Evolutionary conservation across 768 basidiomycete species (phyloP).

Genomic region (Cyclocybe aegerita): DNA sequence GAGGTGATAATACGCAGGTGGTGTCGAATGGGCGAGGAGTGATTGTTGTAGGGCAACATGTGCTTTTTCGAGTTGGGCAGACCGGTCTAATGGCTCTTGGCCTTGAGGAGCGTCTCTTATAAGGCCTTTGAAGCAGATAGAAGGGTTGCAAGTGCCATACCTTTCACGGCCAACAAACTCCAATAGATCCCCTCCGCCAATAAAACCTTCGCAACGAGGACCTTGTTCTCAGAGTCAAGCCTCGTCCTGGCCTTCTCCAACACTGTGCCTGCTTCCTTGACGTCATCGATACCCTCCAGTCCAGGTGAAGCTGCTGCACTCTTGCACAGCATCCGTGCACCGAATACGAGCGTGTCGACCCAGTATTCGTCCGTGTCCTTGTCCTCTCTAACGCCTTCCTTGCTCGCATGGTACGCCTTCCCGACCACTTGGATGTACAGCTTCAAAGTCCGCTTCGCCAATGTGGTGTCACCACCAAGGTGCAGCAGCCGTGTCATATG

Average conservation of each 20-base stretch:
- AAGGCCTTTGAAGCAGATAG: background rate
- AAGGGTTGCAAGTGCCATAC: slow-evolving; percentile 33
- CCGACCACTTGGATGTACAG: slow-evolving; percentile 84
- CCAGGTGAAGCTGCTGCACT: slow-evolving; percentile 28
- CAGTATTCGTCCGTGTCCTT: slow-evolving; percentile 69
- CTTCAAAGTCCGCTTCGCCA: slow-evolving; percentile 73
- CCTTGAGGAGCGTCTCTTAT: slow-evolving; percentile 37
- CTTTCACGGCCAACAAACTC: slow-evolving; percentile 66
- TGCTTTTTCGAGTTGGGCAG: slow-evolving; percentile 56
- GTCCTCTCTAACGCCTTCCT: slow-evolving; percentile 40
- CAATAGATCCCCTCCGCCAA: slow-evolving; percentile 76
- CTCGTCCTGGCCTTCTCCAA: slow-evolving; percentile 61
- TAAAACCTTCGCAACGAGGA: slow-evolving; percentile 57
- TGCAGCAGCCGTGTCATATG: slow-evolving; percentile 80
- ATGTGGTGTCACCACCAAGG: slow-evolving; percentile 53
- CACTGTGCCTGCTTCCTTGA: slow-evolving; percentile 58
- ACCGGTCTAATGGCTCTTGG: slow-evolving; percentile 61
- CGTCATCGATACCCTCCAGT: slow-evolving; percentile 55
- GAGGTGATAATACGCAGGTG: slow-evolving; percentile 75
- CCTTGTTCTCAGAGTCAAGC: slow-evolving; percentile 45
- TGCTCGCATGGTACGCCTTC: slow-evolving; percentile 72
- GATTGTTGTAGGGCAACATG: slow-evolving; percentile 51
- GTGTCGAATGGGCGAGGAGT: slow-evolving; percentile 44
- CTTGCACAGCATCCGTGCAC: slow-evolving; percentile 74
- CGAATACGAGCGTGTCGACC: slow-evolving; percentile 77